phyloP scores from a whole-genome alignment of 192 early-diverging fungal genomes.

The Umbelopsis sp. region DNA sequence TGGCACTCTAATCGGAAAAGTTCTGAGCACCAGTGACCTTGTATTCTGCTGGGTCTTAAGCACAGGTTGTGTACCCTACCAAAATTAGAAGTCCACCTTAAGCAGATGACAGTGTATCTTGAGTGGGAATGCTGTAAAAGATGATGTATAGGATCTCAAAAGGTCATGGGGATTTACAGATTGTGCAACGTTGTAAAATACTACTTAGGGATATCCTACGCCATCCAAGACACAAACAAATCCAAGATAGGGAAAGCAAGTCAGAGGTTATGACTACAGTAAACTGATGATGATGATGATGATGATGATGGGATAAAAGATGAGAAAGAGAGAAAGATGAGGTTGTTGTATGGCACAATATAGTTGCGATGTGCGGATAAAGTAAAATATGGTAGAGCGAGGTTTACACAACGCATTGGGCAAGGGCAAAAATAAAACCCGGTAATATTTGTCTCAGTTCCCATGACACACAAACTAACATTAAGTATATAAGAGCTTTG shows the following conservation, averaged over 20 bases:
- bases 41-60: not conserved
- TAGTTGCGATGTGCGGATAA: not conserved
- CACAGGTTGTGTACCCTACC: not conserved
- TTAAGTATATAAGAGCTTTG: not conserved
- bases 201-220: not conserved
- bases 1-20: no score
- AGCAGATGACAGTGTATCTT: not conserved
- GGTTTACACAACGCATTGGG: constrained; percentile 12
- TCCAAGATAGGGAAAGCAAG: not conserved
- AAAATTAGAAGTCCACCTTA: not conserved
- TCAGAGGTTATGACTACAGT: not conserved
- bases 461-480: constrained; percentile 7
- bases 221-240: not conserved
- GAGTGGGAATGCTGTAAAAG: not conserved
- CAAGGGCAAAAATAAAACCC: not conserved
- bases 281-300: not conserved
- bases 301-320: not conserved
- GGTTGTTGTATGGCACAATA: not conserved
- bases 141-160: not conserved
- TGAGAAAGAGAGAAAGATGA: not conserved
- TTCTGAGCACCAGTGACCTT: no score
- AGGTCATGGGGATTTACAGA: constrained; percentile 18
- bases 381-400: not conserved
- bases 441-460: constrained; percentile 10
- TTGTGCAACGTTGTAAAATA: not conserved